Evolutionary conservation across 176 grass and related monocot species (phyloP), one percentile per base, ranked within the genome.

Genomic region (Zea luxurians): DNA sequence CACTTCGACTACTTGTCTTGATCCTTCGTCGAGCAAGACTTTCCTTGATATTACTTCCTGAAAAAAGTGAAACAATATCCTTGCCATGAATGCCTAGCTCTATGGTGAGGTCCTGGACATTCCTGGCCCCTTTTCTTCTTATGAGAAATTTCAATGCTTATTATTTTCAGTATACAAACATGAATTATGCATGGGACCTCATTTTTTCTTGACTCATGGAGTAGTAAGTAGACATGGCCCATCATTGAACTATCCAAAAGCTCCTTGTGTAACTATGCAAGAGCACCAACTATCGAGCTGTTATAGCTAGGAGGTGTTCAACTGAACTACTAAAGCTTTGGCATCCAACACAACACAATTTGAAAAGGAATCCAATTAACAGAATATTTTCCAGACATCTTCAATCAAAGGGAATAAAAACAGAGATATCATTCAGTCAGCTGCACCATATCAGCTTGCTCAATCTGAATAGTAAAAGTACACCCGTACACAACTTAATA

Each of bases 31-130:
- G 71, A 98, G 40, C 57, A 98, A 48, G 1, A 98, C 91, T 67
- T 89, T 92, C 43, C 95, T 88, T 45, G 89, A 98, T 77, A 98
- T 40, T 41, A 92, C 95, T 88, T 94, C 91, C 95, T 98, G 77
- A 55, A 70, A 70, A 88, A 80, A 47, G 47, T 18, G 18, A 37
- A 53, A 18, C 4, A 80, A 18, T 3, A 37, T 54, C 2, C 8
- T 10, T 8, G 16, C 21, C 45, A 76, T 34, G 15, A 61, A 67
- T 57, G n/a, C 9, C 37, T 42, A 37, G 44, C 12, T 76, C 16
- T 57, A 44, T 13, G 8, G 8, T 64, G 83, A 68, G 47, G 27
- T 10, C 55, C 4, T 45, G 15, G 54, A 54, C 53, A 47, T n/a
- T 10, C 55, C 2, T 44, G 10, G 45, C 63, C 37, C 18, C 20